A percentile compares a stretch with the other conserved stretches of the same genome.
These are phyloP conservation scores for Phascolomyces articulosus DNA, from an alignment of 371 early-diverging fungal genomes.

Conservation along the genomic window DNA sequence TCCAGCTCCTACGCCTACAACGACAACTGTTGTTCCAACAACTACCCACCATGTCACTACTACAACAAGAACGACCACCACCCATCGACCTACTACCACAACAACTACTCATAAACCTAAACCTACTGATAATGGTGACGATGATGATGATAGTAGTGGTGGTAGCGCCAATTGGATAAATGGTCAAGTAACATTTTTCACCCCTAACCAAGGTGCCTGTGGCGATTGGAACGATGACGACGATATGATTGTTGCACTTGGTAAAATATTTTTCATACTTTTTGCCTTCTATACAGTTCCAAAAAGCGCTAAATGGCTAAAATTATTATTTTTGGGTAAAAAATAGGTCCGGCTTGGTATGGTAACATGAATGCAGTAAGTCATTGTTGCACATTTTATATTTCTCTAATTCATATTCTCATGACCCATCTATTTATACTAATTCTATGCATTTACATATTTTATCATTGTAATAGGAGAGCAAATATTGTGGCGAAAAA, in stretches of 20 bases:
- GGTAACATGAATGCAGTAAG: conserved; percentile 32
- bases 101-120: conserved; percentile 20
- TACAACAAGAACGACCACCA: conserved; percentile 14
- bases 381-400: neutral
- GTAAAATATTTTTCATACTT: conserved; percentile 10
- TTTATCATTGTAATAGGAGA: conserved; percentile 5
- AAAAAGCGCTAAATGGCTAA: neutral
- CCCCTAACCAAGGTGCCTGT: conserved; percentile 44
- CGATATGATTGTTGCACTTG: conserved; percentile 35
- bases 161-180: conserved; percentile 3
- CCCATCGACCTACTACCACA: conserved; percentile 14
- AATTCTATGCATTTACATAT: neutral
- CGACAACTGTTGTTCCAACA: conserved; percentile 12
- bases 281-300: neutral
- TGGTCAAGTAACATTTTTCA: conserved; percentile 41
- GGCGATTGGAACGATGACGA: conserved; percentile 33
- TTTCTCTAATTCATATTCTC: too few species aligned
- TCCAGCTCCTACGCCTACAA: conserved; percentile 3
- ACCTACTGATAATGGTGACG: conserved; percentile 12
- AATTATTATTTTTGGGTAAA: neutral
- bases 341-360: conserved; percentile 24
- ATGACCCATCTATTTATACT: too few species aligned
- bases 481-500: conserved; percentile 34
- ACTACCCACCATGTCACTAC: conserved; percentile 11
- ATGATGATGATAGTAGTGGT: conserved; percentile 5